phyloP scores from a whole-genome alignment of 805 yeast species.

The Myxozyma udenii region DNA sequence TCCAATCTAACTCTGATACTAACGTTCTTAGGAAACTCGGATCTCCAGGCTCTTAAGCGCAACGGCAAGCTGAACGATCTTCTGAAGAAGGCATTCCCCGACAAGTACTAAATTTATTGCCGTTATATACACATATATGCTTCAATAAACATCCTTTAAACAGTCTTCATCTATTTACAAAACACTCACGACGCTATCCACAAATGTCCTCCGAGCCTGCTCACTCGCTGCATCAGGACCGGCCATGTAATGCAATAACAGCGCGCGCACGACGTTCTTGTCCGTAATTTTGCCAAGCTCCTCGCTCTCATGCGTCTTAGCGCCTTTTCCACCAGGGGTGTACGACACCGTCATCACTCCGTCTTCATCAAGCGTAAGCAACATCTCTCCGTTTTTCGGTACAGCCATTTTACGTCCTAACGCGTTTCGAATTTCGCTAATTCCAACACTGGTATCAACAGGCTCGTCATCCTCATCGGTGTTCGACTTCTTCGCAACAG shows the following conservation, averaged over 20 bases:
- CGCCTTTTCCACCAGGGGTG: conserved; percentile 2
- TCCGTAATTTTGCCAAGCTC: conserved; percentile 59
- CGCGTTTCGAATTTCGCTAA: conserved; percentile 60
- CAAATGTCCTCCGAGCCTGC: conserved; percentile 18
- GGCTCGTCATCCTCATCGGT: conserved; percentile 43
- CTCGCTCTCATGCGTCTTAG: conserved; percentile 9
- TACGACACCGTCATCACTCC: conserved; percentile 43
- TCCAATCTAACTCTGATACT: not conserved
- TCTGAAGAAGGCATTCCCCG: conserved; percentile 31
- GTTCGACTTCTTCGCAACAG: not conserved
- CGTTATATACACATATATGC: too few relatives aligned
- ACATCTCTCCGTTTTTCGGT: conserved; percentile 66
- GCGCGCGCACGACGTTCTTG: conserved; percentile 61
- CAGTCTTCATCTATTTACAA: not conserved
- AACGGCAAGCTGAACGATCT: conserved; percentile 54
- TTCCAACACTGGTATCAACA: conserved; percentile 55
- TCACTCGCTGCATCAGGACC: conserved; percentile 65
- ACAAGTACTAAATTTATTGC: not conserved
- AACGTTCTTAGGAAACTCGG: conserved; percentile 55
- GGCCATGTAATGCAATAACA: conserved; percentile 72
- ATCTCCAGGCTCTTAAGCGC: conserved; percentile 67
- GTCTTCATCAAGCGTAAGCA: conserved; percentile 51
- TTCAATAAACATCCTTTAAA: too few relatives aligned
- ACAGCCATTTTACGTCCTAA: conserved; percentile 68
- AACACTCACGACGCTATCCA: conserved; percentile 5